phyloP scores from a whole-genome alignment of 2,329 filamentous ascomycete genomes.

The Neofusicoccum laricinum region DNA sequence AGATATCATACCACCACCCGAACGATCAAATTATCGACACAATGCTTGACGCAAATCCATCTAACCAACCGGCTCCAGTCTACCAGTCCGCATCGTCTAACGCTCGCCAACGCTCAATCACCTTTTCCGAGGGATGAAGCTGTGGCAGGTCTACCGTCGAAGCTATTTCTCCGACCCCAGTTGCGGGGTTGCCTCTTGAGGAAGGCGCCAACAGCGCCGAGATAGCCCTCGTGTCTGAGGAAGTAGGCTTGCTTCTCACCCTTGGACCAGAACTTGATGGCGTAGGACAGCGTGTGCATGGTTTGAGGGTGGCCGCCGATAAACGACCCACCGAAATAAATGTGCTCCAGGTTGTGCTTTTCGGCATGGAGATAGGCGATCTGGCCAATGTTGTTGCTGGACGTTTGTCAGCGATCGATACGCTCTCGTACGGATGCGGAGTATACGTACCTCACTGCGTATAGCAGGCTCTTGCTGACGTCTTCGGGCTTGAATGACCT shows the following conservation, averaged over 20 bases:
- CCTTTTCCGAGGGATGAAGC: not conserved
- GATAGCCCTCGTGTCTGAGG: constrained; percentile 89
- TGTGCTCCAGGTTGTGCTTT: constrained; percentile 84
- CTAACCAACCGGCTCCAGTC: not conserved
- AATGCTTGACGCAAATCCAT: not conserved
- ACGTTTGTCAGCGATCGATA: constrained; percentile 19
- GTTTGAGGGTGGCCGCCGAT: constrained; percentile 95
- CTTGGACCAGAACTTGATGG: constrained; percentile 96
- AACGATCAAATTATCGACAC: not conserved
- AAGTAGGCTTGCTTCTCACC: constrained; percentile 95
- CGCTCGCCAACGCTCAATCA: not conserved
- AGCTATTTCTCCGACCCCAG: constrained; percentile 81
- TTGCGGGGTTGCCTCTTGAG: constrained; percentile 85
- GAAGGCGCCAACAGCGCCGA: constrained; percentile 92
- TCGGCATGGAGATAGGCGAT: constrained; percentile 97
- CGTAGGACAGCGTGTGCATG: constrained; percentile 95
- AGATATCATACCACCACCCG: not conserved
- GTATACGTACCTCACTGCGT: constrained; percentile 67
- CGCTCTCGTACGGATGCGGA: not conserved
- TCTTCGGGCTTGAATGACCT: constrained; percentile 73
- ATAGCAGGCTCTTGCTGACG: constrained; percentile 85
- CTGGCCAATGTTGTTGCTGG: constrained; percentile 94
- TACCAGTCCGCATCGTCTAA: not conserved
- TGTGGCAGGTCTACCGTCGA: constrained; percentile 47
- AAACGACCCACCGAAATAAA: constrained; percentile 97